phyloP scores from a whole-genome alignment of 2,329 filamentous ascomycete genomes.

The Gaeumannomyces tritici region DNA sequence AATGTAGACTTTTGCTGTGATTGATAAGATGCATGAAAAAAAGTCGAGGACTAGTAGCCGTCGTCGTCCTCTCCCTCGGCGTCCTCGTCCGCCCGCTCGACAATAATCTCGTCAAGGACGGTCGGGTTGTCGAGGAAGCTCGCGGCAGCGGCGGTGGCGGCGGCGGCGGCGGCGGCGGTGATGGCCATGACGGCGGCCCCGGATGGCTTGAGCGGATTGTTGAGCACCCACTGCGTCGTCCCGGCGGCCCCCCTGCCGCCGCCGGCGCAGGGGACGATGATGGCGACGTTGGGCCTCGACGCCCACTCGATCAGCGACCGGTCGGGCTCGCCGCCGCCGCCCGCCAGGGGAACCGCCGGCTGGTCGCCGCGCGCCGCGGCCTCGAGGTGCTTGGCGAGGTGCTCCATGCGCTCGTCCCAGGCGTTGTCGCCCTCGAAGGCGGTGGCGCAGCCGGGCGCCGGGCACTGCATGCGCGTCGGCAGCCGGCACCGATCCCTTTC shows the following conservation, averaged over 20 bases:
- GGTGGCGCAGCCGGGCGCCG: conserved; percentile 46
- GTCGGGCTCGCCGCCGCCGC: conserved; percentile 25
- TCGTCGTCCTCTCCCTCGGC: conserved; percentile 11
- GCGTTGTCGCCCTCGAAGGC: conserved; percentile 51
- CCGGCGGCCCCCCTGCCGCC: neutral
- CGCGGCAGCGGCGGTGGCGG: neutral
- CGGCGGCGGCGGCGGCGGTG: neutral
- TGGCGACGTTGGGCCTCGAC: conserved; percentile 20
- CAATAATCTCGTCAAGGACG: conserved; percentile 5
- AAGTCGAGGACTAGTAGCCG: neutral
- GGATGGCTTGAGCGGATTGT: conserved; percentile 13
- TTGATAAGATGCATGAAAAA: too few species aligned
- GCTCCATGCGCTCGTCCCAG: conserved; percentile 84
- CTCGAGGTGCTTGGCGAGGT: conserved; percentile 73
- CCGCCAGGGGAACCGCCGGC: conserved; percentile 3
- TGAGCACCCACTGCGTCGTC: conserved; percentile 9
- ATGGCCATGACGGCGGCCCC: neutral
- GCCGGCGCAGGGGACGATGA: conserved; percentile 15
- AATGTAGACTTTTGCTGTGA: too few species aligned
- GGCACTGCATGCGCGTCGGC: conserved; percentile 51
- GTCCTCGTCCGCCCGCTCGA: conserved; percentile 8
- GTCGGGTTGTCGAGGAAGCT: neutral
- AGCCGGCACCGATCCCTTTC: conserved; percentile 47
- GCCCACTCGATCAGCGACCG: conserved; percentile 28
- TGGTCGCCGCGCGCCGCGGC: conserved; percentile 24